A percentile compares a stretch with the other conserved stretches of the same genome.
phyloP scores from a whole-genome alignment of 1,284 basidiomycete genomes.

The Cutaneotrichosporon sp. region DNA sequence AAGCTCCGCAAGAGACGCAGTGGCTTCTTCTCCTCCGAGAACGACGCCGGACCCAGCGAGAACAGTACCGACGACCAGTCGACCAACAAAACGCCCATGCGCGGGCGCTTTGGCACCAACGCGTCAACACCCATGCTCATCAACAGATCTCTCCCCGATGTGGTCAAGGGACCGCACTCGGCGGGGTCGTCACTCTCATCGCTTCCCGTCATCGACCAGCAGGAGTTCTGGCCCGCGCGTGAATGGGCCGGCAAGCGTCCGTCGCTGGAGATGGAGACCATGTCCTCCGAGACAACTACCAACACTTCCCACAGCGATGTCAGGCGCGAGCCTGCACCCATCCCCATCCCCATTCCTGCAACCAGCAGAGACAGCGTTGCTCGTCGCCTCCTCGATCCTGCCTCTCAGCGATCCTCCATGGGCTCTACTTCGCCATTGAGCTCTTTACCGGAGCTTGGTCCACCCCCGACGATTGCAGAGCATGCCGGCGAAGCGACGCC shows the following conservation, averaged over 20 bases:
- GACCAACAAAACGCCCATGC: not conserved
- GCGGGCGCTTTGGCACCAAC: constrained; percentile 2
- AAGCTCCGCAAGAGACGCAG: constrained; percentile 24
- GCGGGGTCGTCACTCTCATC: constrained; percentile 11
- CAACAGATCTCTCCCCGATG: constrained; percentile 5
- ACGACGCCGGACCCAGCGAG: constrained; percentile 11
- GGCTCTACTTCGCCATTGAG: constrained; percentile 10
- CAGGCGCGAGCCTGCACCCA: not conserved
- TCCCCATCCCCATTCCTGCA: not conserved
- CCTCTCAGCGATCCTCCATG: constrained; percentile 8
- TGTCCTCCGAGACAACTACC: constrained; percentile 22
- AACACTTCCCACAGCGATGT: not conserved
- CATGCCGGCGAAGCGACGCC: not conserved
- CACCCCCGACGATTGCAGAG: constrained; percentile 7
- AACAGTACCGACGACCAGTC: constrained; percentile 6
- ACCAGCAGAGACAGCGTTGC: not conserved
- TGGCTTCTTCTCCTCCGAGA: constrained; percentile 15
- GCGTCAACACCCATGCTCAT: constrained; percentile 13
- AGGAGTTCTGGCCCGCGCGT: constrained; percentile 17
- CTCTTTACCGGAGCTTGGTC: constrained; percentile 14
- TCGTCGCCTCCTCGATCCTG: constrained; percentile 2
- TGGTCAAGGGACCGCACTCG: not conserved
- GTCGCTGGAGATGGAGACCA: constrained; percentile 34
- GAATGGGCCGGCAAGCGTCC: constrained; percentile 29
- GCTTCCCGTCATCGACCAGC: constrained; percentile 21